Conservation (phyloP, 257 asterid species). For the Solanum chaucha region DNA sequence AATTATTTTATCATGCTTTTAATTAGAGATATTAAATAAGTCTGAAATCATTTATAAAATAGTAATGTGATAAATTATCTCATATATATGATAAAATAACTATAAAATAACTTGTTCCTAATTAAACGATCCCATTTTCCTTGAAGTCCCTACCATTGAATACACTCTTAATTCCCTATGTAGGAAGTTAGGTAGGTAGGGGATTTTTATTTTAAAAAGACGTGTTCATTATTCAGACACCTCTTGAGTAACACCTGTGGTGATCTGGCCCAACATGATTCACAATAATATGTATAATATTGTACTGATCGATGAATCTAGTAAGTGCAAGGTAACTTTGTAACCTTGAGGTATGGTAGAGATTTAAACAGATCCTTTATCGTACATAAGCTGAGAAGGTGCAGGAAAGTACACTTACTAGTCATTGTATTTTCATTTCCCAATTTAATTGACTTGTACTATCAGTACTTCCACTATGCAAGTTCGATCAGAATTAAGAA, state of each 20-base stretch:
- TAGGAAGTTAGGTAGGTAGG: neutral
- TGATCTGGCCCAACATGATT: neutral
- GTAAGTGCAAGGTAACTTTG: neutral
- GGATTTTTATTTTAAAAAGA: neutral
- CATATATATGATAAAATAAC: too few species aligned
- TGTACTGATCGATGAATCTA: neutral
- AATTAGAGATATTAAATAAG: too few species aligned
- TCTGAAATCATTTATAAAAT: too few species aligned
- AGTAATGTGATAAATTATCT: too few species aligned
- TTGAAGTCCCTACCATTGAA: neutral
- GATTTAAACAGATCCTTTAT: neutral
- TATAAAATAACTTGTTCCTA: too few species aligned
- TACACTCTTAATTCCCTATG: neutral
- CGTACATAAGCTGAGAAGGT: neutral
- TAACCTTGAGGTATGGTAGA: neutral
- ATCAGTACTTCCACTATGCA: neutral
- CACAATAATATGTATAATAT: neutral
- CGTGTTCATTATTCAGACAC: neutral
- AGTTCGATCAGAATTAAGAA: neutral
- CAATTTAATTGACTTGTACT: neutral
- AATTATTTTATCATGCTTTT: too few species aligned
- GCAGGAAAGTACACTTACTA: neutral
- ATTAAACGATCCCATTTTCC: neutral
- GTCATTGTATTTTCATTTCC: neutral
- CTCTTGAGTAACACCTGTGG: neutral